Conservation (phyloP, 148 eudicot species). For the Persicaria tinctoria region DNA sequence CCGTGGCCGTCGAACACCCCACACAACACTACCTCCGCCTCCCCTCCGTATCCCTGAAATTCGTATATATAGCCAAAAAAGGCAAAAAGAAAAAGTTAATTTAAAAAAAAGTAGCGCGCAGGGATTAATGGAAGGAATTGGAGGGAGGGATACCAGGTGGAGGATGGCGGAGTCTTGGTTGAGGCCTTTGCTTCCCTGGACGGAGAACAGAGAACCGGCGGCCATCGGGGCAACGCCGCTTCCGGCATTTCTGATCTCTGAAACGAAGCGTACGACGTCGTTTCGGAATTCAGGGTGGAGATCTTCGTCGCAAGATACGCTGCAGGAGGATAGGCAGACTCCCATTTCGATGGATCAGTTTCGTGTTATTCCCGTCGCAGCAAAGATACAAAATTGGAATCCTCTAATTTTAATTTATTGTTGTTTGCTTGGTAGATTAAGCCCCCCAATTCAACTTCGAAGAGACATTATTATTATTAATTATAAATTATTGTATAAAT, state of each 20-base stretch:
- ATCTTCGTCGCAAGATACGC: not conserved
- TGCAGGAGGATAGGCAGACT: not conserved
- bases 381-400: not conserved
- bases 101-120: not conserved
- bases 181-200: slow-evolving; percentile 50
- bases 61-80: not conserved
- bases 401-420: not conserved
- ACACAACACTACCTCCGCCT: slow-evolving; percentile 46
- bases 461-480: no score
- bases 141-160: slow-evolving; percentile 35
- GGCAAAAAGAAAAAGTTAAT: not conserved
- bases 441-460: no score
- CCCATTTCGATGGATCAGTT: not conserved
- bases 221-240: not conserved
- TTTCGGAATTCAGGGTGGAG: not conserved
- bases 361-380: not conserved
- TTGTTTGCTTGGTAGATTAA: not conserved
- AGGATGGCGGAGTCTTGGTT: slow-evolving; percentile 85
- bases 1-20: slow-evolving; percentile 93
- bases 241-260: not conserved
- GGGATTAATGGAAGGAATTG: no score
- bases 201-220: not conserved
- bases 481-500: not conserved
- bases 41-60: slow-evolving; percentile 55
- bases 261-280: not conserved